Evolutionary conservation across 805 yeast genomes (phyloP), one percentile per base, ranked within the genome.

Genomic region (Cyberlindnera nakhonratchasimensis): DNA sequence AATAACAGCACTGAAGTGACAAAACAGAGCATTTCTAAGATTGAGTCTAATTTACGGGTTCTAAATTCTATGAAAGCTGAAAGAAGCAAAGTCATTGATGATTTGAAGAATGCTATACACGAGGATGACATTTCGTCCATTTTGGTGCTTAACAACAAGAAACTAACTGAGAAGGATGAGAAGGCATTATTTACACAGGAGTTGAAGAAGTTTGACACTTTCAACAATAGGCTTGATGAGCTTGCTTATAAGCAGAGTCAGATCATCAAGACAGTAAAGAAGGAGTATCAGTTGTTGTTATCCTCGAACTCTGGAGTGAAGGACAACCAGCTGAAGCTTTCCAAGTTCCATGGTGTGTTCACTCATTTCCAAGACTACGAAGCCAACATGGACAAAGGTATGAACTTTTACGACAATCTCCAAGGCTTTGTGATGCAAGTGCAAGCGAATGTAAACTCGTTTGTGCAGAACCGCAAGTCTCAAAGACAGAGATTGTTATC

Each of bases 101-200:
- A 80, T 37, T 69, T 91, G 54, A 88, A 88, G 56, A 72, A 69
- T 6, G 75, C 75, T 36, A 80, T 86, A 25, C 93, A 82, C 54
- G 70, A 73, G 12, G 98, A 91, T 63, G 97, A 91, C 58, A 87
- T 89, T 37, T 82, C 96, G 0, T 80, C 82, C 40, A 68, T 82
- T 11, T 69, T 91, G 24, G 75, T 91, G 8, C 67, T 82, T 50
- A 82, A 86, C 57, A 49, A 45, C 34, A 72, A 75, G 33, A 74
- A 72, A 29, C 17, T 50, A 14, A 46, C 78, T 5, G 78, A 77
- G 7, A 70, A 75, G 34, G 89, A 82, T 44, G 69, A 79, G 45
- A 72, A 71, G 49, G 66, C 72, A 9, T 58, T 84, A 12, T 89
- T 90, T 58, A 75, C 79, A 14, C 73, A 75, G 43, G 96, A 88